Percentiles rank a stretch among this genome's conserved stretches.
Evolutionary conservation across 768 basidiomycete species (phyloP).

Genomic region (Amanita polypyramis): DNA sequence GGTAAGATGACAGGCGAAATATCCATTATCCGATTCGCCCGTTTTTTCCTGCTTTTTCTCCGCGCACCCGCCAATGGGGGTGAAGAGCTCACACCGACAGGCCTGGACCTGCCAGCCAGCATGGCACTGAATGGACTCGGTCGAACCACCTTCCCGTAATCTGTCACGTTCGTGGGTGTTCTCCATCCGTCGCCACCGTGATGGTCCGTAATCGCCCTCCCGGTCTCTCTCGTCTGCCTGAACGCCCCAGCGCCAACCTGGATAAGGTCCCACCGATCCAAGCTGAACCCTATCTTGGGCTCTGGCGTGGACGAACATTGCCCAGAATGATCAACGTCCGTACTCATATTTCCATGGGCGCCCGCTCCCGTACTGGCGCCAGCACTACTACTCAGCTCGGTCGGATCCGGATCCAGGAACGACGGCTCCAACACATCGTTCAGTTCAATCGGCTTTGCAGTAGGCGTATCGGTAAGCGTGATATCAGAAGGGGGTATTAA

Average conservation of each 20-base stretch:
- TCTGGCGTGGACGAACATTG: constrained; percentile 14
- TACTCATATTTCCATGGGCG: no score
- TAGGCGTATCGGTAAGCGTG: constrained; percentile 19
- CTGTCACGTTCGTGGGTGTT: constrained; percentile 21
- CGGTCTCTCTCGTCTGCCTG: constrained; percentile 44
- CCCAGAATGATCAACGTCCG: no score
- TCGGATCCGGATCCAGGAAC: constrained; percentile 50
- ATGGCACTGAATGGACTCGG: constrained; percentile 46
- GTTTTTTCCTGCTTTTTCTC: constrained; percentile 10
- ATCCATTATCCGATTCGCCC: constrained; percentile 22
- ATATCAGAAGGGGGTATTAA: constrained; percentile 2
- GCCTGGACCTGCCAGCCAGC: no score
- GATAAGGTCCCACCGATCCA: constrained; percentile 66
- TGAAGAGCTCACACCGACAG: constrained; percentile 18
- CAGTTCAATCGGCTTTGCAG: constrained; percentile 49
- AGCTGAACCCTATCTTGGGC: constrained; percentile 26
- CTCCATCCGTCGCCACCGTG: constrained; percentile 27
- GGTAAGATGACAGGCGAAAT: constrained; percentile 45
- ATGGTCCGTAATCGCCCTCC: constrained; percentile 12
- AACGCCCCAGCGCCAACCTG: constrained; percentile 65
- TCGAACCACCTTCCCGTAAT: constrained; percentile 41
- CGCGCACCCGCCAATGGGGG: neutral
- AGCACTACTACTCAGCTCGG: constrained; percentile 14
- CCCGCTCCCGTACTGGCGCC: no score
- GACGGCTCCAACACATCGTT: constrained; percentile 74